Evolutionary conservation across 83 land plant genomes (phyloP).

Genomic region (Larix sibirica): DNA sequence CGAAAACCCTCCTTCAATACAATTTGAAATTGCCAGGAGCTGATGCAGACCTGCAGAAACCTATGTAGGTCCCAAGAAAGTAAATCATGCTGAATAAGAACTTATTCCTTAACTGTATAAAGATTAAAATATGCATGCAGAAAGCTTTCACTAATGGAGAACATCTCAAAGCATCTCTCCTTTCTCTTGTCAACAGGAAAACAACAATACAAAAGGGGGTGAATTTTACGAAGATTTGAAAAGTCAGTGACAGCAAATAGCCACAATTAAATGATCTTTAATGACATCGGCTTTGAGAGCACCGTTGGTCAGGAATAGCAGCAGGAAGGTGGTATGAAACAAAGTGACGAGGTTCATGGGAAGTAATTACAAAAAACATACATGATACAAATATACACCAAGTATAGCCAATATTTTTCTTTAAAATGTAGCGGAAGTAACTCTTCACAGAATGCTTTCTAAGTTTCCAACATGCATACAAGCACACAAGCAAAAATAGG

Average conservation of each 20-base stretch:
- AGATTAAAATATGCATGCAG: neutral
- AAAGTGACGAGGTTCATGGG: neutral
- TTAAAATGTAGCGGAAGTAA: neutral
- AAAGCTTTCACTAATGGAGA: neutral
- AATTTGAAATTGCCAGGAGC: slow-evolving; percentile 64
- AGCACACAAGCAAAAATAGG: neutral
- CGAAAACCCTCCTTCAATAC: slow-evolving; percentile 58
- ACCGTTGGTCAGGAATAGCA: neutral
- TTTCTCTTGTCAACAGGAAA: neutral
- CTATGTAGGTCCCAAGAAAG: slow-evolving; percentile 24
- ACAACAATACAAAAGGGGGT: neutral
- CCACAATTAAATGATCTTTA: neutral
- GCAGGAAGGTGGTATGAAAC: neutral
- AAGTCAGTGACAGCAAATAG: neutral
- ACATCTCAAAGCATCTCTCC: neutral
- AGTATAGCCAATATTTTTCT: neutral
- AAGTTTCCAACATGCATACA: neutral
- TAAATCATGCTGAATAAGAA: neutral
- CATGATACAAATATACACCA: neutral
- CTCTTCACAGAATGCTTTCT: neutral
- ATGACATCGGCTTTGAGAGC: neutral
- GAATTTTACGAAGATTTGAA: neutral
- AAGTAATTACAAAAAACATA: neutral
- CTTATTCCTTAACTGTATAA: neutral
- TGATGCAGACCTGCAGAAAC: slow-evolving; percentile 66